These are phyloP conservation scores for Westerdykella sp. DNA, from an alignment of 2,329 filamentous ascomycete genomes.

Conservation along the genomic window DNA sequence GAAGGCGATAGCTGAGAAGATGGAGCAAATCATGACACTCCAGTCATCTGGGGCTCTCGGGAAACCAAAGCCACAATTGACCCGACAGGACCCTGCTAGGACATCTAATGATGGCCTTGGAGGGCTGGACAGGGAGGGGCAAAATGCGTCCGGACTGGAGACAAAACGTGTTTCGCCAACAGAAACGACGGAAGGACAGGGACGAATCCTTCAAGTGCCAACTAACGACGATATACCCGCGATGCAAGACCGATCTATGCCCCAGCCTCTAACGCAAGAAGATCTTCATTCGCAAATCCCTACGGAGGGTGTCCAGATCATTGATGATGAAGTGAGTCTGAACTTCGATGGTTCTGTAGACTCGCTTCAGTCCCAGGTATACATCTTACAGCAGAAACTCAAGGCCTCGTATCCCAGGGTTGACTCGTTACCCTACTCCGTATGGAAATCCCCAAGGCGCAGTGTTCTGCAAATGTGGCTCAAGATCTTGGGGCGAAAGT, in stretches of 20 bases:
- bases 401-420: slow-evolving; percentile 19
- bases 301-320: slow-evolving; percentile 3
- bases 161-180: too few species aligned
- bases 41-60: too few species aligned
- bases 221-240: background rate
- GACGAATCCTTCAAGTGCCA: background rate
- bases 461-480: slow-evolving; percentile 23
- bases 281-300: slow-evolving; percentile 1
- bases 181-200: too few species aligned
- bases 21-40: too few species aligned
- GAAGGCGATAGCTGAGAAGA: too few species aligned
- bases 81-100: too few species aligned
- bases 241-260: too few species aligned
- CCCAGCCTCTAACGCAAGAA: background rate
- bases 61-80: too few species aligned
- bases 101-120: too few species aligned
- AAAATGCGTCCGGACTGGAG: too few species aligned
- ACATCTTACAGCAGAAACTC: slow-evolving; percentile 15
- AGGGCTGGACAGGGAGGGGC: too few species aligned
- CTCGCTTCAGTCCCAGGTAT: slow-evolving; percentile 18
- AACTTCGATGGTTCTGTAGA: slow-evolving; percentile 10
- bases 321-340: slow-evolving; percentile 18
- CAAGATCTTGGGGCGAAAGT: slow-evolving; percentile 19
- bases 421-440: slow-evolving; percentile 20
- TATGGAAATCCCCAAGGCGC: slow-evolving; percentile 17